Percentiles rank a stretch among this genome's conserved stretches.
Evolutionary conservation across 352 stramenopile species (phyloP).

Genomic region (Globisporangium sylvaticum): DNA sequence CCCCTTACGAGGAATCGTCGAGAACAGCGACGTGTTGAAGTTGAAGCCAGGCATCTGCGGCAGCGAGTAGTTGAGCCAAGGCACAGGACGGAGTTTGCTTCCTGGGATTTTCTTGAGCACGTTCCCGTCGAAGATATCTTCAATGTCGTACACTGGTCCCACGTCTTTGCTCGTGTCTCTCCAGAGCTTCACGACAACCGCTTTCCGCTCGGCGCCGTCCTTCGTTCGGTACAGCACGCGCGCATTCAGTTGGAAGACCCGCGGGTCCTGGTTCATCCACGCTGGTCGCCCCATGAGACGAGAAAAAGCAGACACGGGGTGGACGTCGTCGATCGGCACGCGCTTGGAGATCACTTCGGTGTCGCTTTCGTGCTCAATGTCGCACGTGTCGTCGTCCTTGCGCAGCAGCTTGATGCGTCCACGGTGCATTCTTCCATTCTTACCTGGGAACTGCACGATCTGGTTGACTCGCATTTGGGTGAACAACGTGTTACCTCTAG

Average conservation of each 20-base stretch:
- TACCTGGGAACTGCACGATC: slow-evolving; percentile 51
- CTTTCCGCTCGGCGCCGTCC: slow-evolving; percentile 43
- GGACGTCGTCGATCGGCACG: slow-evolving; percentile 30
- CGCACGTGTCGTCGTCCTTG: slow-evolving; percentile 37
- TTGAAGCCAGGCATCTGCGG: slow-evolving; percentile 26
- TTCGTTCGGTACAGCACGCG: slow-evolving; percentile 52
- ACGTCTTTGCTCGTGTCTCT: slow-evolving; percentile 13
- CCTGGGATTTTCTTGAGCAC: slow-evolving; percentile 37
- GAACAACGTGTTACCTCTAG: slow-evolving; percentile 13
- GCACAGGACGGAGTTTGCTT: slow-evolving; percentile 38
- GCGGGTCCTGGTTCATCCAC: slow-evolving; percentile 13
- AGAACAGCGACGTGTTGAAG: slow-evolving; percentile 19
- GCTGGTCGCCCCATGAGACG: slow-evolving; percentile 18
- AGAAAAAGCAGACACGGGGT: slow-evolving; percentile 25
- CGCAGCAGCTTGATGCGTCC: slow-evolving; percentile 44
- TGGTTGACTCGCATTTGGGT: slow-evolving; percentile 38
- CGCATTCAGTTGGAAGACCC: slow-evolving; percentile 40
- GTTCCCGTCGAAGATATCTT: slow-evolving; percentile 45
- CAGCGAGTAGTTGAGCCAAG: slow-evolving; percentile 47
- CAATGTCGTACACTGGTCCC: slow-evolving; percentile 24
- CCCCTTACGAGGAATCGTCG: slow-evolving; percentile 32
- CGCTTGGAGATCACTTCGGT: slow-evolving; percentile 42
- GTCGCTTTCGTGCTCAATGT: slow-evolving; percentile 65
- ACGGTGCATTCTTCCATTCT: slow-evolving; percentile 36
- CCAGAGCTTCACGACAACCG: slow-evolving; percentile 52